These are phyloP conservation scores for Saccharomycopsis vini DNA, from an alignment of 805 yeast genomes.

Conservation along the genomic window DNA sequence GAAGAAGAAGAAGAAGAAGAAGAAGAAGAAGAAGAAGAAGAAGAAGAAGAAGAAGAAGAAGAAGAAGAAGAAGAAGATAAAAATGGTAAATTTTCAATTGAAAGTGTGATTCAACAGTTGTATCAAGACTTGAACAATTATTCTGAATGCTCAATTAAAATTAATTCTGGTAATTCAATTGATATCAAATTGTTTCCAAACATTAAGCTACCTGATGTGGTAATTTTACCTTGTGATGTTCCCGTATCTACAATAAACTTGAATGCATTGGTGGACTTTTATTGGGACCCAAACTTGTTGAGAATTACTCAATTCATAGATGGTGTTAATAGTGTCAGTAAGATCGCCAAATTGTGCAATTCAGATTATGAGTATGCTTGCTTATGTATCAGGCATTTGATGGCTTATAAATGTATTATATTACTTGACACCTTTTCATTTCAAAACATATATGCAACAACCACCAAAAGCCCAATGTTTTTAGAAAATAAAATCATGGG, in stretches of 20 bases:
- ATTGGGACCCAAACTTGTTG: slow-evolving; percentile 97
- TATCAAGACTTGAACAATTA: slow-evolving; percentile 90
- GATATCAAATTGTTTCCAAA: slow-evolving; percentile 92
- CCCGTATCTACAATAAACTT: slow-evolving; percentile 84
- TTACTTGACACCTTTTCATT: slow-evolving; percentile 86
- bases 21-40: too few relatives aligned
- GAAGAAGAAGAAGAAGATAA: neutral
- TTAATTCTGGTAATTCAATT: slow-evolving; percentile 80
- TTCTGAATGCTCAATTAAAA: slow-evolving; percentile 91
- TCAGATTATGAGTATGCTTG: slow-evolving; percentile 72
- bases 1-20: too few relatives aligned
- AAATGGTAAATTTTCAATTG: slow-evolving; percentile 40
- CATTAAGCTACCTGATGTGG: slow-evolving; percentile 72
- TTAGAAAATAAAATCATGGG: slow-evolving; percentile 58
- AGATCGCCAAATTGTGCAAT: slow-evolving; percentile 70
- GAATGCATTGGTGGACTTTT: slow-evolving; percentile 65
- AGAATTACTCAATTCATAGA: slow-evolving; percentile 78
- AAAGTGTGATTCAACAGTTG: slow-evolving; percentile 78
- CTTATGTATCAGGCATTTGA: slow-evolving; percentile 82
- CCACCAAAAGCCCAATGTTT: slow-evolving; percentile 65
- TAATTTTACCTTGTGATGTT: slow-evolving; percentile 72
- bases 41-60: too few relatives aligned
- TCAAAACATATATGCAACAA: slow-evolving; percentile 79
- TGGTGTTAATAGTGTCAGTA: slow-evolving; percentile 76
- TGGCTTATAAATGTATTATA: slow-evolving; percentile 81